Evolutionary conservation across 176 grass and related monocot species (phyloP).

Genomic region (Dactylis glomerata): DNA sequence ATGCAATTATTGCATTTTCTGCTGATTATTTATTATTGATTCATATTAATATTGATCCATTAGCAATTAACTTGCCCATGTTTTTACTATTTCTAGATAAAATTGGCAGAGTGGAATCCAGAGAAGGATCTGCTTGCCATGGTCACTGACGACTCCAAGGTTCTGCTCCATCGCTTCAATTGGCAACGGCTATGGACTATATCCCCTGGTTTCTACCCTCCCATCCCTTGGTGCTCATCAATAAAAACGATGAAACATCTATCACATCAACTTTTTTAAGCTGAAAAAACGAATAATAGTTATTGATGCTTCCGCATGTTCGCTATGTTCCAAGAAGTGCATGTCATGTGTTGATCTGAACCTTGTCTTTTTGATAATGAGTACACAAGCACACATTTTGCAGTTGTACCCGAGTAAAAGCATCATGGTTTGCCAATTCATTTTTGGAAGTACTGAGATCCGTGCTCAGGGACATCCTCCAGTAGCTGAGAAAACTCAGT

Average conservation of each 20-base stretch:
- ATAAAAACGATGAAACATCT: background rate
- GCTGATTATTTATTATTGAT: background rate
- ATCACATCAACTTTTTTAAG: background rate
- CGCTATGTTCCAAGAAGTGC: background rate
- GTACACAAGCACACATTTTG: background rate
- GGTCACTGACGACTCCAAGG: constrained; percentile 88
- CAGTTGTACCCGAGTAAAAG: background rate
- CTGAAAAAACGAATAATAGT: background rate
- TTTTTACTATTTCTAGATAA: constrained; percentile 57
- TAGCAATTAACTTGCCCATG: background rate
- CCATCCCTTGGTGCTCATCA: background rate
- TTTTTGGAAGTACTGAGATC: background rate
- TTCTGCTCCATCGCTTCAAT: constrained; percentile 93
- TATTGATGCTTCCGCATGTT: background rate
- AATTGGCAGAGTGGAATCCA: constrained; percentile 91
- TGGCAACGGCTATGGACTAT: constrained; percentile 98
- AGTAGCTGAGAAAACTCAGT: background rate
- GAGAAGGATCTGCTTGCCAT: constrained; percentile 97
- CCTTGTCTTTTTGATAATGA: background rate
- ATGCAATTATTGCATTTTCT: background rate
- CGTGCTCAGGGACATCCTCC: background rate
- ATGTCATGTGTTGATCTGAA: background rate
- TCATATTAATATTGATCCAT: background rate
- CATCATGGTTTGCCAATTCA: background rate
- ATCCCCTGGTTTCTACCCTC: constrained; percentile 50